Evolutionary conservation across 2,329 filamentous ascomycete genomes (phyloP).

Genomic region (Sporothrix protearum): DNA sequence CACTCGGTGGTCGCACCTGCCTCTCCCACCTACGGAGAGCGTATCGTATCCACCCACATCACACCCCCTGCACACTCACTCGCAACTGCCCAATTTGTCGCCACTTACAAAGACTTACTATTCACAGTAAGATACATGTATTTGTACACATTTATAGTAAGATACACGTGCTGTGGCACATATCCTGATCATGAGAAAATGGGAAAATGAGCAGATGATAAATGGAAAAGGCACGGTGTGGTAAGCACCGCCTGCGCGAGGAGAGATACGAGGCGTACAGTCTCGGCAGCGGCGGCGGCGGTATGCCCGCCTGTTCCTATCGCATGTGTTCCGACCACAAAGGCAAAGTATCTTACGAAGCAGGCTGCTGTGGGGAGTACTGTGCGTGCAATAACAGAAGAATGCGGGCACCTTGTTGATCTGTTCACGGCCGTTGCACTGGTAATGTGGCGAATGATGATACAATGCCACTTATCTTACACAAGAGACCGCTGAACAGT

Average conservation of each 20-base stretch:
- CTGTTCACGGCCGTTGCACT: neutral
- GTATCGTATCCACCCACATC: neutral
- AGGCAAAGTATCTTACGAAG: neutral
- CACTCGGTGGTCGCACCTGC: neutral
- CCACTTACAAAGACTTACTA: constrained; percentile 13
- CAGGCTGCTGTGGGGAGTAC: neutral
- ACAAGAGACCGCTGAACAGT: neutral
- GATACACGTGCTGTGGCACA: neutral
- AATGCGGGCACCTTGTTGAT: neutral
- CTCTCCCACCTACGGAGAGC: neutral
- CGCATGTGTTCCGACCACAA: neutral
- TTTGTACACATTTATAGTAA: no score
- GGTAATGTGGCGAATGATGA: neutral
- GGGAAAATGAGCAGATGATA: no score
- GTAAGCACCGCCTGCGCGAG: neutral
- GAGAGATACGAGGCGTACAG: neutral
- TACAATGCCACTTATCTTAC: neutral
- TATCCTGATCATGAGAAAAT: neutral
- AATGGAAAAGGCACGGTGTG: neutral
- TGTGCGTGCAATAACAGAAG: neutral
- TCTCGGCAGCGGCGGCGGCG: neutral
- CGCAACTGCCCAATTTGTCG: constrained; percentile 10
- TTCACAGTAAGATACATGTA: no score
- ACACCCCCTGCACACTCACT: neutral
- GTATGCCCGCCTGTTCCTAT: neutral